Conservation (phyloP, 495 filamentous ascomycete genomes). For the Astrocystis sublimbata region DNA sequence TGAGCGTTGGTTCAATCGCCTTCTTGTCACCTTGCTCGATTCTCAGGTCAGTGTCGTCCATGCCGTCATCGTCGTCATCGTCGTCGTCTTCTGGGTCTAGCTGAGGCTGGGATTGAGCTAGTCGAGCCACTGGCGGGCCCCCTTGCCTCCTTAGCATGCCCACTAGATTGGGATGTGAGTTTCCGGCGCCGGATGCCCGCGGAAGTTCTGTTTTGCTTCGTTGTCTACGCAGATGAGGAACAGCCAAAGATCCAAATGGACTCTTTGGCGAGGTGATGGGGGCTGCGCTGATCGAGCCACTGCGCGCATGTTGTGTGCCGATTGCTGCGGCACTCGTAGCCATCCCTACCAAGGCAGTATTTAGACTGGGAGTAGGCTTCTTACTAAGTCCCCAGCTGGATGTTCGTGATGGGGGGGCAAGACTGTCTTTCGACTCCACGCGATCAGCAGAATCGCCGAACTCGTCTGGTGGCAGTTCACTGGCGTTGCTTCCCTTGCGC, state of each 20-base stretch:
- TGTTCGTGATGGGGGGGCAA: conserved; percentile 55
- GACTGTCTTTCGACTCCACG: conserved; percentile 52
- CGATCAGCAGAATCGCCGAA: conserved; percentile 35
- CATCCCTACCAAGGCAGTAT: conserved; percentile 65
- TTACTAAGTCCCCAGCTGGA: conserved; percentile 56
- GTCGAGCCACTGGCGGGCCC: conserved; percentile 58
- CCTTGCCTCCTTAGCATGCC: conserved; percentile 56
- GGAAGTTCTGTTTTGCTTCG: conserved; percentile 78
- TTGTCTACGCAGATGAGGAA: conserved; percentile 57
- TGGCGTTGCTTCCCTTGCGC: conserved; percentile 44
- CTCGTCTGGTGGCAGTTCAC: conserved; percentile 40
- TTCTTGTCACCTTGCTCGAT: conserved; percentile 48
- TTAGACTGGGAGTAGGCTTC: conserved; percentile 60
- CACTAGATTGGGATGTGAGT: conserved; percentile 38
- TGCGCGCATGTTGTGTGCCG: conserved; percentile 56
- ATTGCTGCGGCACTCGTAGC: conserved; percentile 62
- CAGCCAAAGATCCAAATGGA: conserved; percentile 43
- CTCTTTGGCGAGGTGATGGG: conserved; percentile 54
- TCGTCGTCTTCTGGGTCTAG: conserved; percentile 31
- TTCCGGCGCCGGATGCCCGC: conserved; percentile 35
- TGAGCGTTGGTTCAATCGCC: conserved; percentile 67
- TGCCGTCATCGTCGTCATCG: conserved; percentile 56
- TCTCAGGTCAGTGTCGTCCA: conserved; percentile 52
- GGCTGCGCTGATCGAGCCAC: conserved; percentile 59
- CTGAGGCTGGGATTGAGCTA: conserved; percentile 43